Base-by-base conservation (phyloP, 805 yeast genomes). In the Candida khao-thaluensis region DNA sequence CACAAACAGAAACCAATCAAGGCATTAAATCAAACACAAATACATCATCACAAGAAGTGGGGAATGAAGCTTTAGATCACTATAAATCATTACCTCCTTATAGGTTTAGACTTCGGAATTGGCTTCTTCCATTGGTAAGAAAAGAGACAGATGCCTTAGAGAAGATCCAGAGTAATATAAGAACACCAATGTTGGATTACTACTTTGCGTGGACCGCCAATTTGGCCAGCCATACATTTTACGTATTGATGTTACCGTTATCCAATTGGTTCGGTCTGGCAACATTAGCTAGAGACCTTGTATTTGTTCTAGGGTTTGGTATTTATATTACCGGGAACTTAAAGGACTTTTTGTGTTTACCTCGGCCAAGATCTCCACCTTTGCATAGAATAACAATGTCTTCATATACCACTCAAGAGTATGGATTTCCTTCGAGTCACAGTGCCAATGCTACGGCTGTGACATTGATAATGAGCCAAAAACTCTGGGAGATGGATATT, bases 401-500 rank as follows among this genome's bases (percentile, higher is more conserved):
- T 42, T 82, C 84, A n/a, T 86, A 87, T 49, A 93, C 98, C 0
- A 77, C 95, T 2, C 79, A 83, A 52, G 99, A 91, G 59, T 91
- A 91, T 59, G 99, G 99, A 3, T 88, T 90, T 51, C 99, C 98
- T 1, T 79, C 89, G 28, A 82, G 95, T 3, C 99, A 91, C 59
- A 75, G 91, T n/a, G 95, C 97, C 23, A 93, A 91, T 60, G 96
- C 97, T 4, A 80, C 95, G 0, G 83, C 87, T 0, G 95, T 86
- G 3, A 76, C 86, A 0, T 51, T 87, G 18, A 62, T 82, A 30
- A 54, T 66, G 26, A 40, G 35, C 15, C 35, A 33, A 7, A 42
- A 44, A 32, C 11, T 44, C 6, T 25, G 41, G 14, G 20, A 16
- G 5, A 33, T 40, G 39, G 42, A 41, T 21, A 22, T 36, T 5